Base-by-base conservation (phyloP, 2,329 filamentous ascomycete genomes). In the Neurospora sp. region DNA sequence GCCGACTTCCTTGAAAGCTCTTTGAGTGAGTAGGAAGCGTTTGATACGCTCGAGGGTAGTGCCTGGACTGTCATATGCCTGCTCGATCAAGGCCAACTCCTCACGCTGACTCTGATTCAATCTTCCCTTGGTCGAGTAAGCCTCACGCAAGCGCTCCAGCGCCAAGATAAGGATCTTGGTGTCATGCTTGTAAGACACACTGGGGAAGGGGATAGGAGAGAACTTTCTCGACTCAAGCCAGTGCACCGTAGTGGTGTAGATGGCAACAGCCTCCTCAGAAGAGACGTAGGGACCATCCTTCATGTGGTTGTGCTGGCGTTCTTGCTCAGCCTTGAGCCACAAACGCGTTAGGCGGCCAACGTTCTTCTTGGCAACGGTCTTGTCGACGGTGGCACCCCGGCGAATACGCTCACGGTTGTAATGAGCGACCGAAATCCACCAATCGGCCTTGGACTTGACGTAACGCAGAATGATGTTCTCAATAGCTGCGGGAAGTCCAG, bases 301-400 rank as follows among this genome's bases (percentile, higher is more conserved):
- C 89, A 98, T 93, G 81, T 99, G 97, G 78, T 99, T 99, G 84
- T 99, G 96, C 79, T 99, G 96, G 71, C 96, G 87, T 81, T 99
- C 96, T 81, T 99, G 96, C 83, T 99, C 96, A 28, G 96, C 92
- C 84, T 99, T 99, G 71, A 99, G 86, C 96, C 96, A 99, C 40
- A 99, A 84, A 79, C 96, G 90, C 17, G 96, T 99, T 74, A 99
- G 84, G 75, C 96, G 92, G 71, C 96, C 96, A 72, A 99, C 86
- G 75, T 99, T 99, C 87, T 99, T 99, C 88, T 99, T 99, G 4
- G 96, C 96, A 36, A 99, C 96, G 3, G 96, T 99, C 84, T 99
- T 99, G 80, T 99, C 96, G 13, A 99, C 96, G 1, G 96, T 99
- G 2, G 96, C 96, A 78, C 96, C 96, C 80, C 96, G 88, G 75